phyloP scores from a whole-genome alignment of 306 rosid genomes.

The Abrus precatorius region DNA sequence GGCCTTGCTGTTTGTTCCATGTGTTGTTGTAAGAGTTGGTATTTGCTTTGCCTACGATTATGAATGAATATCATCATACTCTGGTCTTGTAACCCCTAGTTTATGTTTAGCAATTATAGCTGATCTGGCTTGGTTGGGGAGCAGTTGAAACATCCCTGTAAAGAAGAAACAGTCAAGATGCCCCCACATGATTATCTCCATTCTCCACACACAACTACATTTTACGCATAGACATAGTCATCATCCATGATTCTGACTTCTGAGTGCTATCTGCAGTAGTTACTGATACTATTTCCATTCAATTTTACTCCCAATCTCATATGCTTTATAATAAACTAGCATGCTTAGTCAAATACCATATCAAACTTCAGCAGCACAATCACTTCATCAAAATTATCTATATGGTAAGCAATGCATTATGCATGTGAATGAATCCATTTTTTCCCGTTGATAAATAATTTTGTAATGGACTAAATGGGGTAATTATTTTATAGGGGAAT shows the following conservation, averaged over 20 bases:
- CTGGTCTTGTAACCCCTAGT: neutral
- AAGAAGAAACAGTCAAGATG: conserved; percentile 48
- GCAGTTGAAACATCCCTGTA: conserved; percentile 49
- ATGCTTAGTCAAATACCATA: conserved; percentile 26
- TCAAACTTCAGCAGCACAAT: neutral
- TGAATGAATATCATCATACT: neutral
- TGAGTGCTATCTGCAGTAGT: conserved; percentile 3
- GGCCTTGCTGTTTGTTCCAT: conserved; percentile 47
- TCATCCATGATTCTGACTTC: conserved; percentile 22
- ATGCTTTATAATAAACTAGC: neutral
- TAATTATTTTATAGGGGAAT: too few species aligned
- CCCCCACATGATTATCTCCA: conserved; percentile 39
- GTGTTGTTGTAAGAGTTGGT: neutral
- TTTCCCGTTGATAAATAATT: too few species aligned
- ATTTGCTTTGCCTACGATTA: neutral
- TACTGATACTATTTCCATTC: neutral
- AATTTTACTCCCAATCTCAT: conserved; percentile 3
- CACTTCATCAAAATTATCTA: neutral
- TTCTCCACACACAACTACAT: conserved; percentile 3
- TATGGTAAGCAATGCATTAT: neutral
- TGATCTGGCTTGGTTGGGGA: conserved; percentile 1
- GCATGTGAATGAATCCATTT: neutral
- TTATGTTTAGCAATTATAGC: conserved; percentile 11
- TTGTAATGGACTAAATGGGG: too few species aligned
- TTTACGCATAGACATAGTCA: neutral